Evolutionary conservation across 306 rosid species (phyloP), one percentile per base, ranked within the genome.

Genomic region (Cicer cuneatum): DNA sequence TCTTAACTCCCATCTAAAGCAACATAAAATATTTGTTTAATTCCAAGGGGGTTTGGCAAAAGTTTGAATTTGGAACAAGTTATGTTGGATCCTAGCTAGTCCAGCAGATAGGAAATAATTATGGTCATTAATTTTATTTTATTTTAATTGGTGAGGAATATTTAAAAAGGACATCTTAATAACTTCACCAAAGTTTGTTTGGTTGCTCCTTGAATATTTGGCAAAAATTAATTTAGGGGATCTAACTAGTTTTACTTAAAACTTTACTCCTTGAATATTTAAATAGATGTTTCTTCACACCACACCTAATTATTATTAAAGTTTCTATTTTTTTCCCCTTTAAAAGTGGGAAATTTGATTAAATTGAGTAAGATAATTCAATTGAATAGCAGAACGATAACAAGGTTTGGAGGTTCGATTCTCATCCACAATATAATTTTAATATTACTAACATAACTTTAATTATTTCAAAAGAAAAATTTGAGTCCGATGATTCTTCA

Each of bases 1-100:
- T 82, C 97, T 81, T 88, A 75, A 60, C 89, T 83, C 89, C 84
- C 85, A 83, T 88, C 85, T 65, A 82, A 89, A 74, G 97, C 98
- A 83, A 83, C 66, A 56, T 7, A 45, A 60, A 74, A 29, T 65
- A 8, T 6, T 78, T 81, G 21, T 82, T 48, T 72, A 71, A 11
- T 75, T 45, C 19, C 39, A 15, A 77, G 62, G 59, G 65, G 52
- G 75, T 82, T 82, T 61, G 76, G 52, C 68, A 77, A 65, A 81
- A 51, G 57, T 54, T 51, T 76, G 76, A 58, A 64, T 71, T 53
- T 60, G 66, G 18, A 69, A 24, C 76, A 58, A 13, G 72, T 40
- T 29, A 29, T 68, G 77, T 78, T 78, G 63, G 73, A 73, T 78
- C 24, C 5, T 57, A 39, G 13, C 5, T 57, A 29, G 13, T 9